Evolutionary conservation across 1,284 basidiomycete genomes (phyloP), one percentile per base, ranked within the genome.

Genomic region (Ceratobasidium sp.): DNA sequence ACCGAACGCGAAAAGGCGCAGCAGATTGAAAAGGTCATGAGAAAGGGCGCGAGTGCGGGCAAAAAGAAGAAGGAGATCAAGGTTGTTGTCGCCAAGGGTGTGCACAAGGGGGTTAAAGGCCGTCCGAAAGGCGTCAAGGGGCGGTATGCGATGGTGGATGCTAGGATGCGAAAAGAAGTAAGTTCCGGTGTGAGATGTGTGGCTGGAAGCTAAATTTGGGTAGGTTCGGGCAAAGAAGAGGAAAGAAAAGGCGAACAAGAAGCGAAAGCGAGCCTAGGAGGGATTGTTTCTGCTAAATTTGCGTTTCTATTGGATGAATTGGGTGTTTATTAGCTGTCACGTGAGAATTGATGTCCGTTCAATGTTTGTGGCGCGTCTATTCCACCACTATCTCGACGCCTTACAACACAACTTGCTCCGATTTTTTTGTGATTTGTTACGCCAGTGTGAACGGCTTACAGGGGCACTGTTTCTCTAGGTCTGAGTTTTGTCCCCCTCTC

Each of bases 71-170:
- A 87, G 75, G 91, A 95, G 69, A 78, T 92, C 70, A 93, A 95
- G 80, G 79, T 98, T 12, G 89, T 99, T 31, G 96, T 99, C 3
- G 97, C 96, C 12, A 93, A 90, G 75, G 97, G 97, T 58, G 83
- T 85, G 20, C 92, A 97, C 78, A 92, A 87, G 76, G 97, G 72
- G 93, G 67, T 78, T 96, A 74, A 96, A 82, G 97, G 97, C 8
- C 82, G 97, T 70, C 97, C 97, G 22, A 97, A 92, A 79, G 97
- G 97, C 73, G 90, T 98, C 70, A 98, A 97, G 82, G 97, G 93
- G 40, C 85, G 90, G 64, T 96, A 96, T 77, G 81, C 88, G 70
- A 98, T 98, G 93, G 93, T 97, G 8, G 95, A 98, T 77, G 79
- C 90, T 1, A 81, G 92, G 72, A 91, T 91, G 89, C 91, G 83